Conservation (phyloP, 2,329 filamentous ascomycete species). For the Aureobasidium namibiae region DNA sequence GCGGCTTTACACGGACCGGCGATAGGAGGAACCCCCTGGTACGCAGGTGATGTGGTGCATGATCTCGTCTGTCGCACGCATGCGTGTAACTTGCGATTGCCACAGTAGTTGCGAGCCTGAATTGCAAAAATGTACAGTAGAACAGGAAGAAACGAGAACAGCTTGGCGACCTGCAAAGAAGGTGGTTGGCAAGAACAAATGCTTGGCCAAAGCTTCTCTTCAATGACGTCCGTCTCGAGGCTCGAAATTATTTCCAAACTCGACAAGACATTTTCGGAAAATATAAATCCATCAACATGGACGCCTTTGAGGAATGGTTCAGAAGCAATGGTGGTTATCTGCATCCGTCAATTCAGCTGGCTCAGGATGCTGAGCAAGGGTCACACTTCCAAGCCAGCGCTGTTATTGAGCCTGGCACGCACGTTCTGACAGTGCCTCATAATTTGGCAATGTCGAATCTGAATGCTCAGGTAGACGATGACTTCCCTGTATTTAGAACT, state of each 20-base stretch:
- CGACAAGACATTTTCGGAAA: neutral
- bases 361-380: constrained; percentile 19
- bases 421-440: constrained; percentile 24
- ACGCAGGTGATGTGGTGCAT: too few species aligned
- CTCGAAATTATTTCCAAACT: neutral
- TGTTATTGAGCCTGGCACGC: constrained; percentile 17
- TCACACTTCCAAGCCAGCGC: constrained; percentile 19
- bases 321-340: constrained; percentile 24
- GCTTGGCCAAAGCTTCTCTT: neutral
- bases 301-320: constrained; percentile 24
- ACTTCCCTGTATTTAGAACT: constrained; percentile 23
- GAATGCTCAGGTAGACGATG: constrained; percentile 29
- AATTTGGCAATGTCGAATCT: constrained; percentile 27
- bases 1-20: neutral
- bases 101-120: neutral
- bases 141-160: neutral
- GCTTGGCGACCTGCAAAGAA: neutral
- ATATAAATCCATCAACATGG: neutral
- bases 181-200: neutral
- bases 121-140: neutral
- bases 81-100: neutral
- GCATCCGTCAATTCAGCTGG: constrained; percentile 21
- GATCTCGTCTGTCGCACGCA: too few species aligned
- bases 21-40: neutral
- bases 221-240: neutral